A percentile compares a stretch with the other conserved stretches of the same genome.
Evolutionary conservation across 2,329 filamentous ascomycete species (phyloP).

Genomic region (Raffaelea arxii): DNA sequence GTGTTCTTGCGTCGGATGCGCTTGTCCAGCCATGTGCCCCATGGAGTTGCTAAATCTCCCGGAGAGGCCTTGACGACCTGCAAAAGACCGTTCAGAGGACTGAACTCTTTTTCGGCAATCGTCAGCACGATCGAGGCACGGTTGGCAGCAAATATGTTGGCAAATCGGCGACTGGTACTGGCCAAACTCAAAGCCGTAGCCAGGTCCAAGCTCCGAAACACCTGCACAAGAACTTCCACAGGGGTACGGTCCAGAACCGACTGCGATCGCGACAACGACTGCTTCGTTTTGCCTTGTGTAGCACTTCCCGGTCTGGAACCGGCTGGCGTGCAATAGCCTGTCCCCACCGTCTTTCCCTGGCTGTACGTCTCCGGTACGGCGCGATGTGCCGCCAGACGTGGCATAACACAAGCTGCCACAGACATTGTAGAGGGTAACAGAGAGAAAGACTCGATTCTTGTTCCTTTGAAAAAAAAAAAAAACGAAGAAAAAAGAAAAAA

Average conservation of each 20-base stretch:
- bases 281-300: background rate
- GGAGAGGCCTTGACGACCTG: conserved; percentile 33
- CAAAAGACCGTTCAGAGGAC: conserved; percentile 35
- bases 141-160: conserved; percentile 29
- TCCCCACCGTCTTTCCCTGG: background rate
- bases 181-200: conserved; percentile 29
- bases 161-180: conserved; percentile 26
- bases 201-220: conserved; percentile 35
- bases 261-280: conserved; percentile 10
- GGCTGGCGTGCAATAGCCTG: background rate
- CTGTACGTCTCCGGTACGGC: background rate
- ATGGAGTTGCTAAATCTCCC: conserved; percentile 22
- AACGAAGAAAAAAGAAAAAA: background rate
- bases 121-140: conserved; percentile 31
- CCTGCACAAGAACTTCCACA: conserved; percentile 37
- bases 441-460: background rate
- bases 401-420: conserved; percentile 6
- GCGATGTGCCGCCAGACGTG: background rate
- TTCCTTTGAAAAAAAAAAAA: background rate
- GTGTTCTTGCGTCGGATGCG: conserved; percentile 26
- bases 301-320: background rate
- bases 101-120: conserved; percentile 31
- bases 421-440: conserved; percentile 5
- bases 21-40: conserved; percentile 27
- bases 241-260: conserved; percentile 22